Base-by-base conservation (phyloP, 1,284 basidiomycete species). In the Trametes polyzona region DNA sequence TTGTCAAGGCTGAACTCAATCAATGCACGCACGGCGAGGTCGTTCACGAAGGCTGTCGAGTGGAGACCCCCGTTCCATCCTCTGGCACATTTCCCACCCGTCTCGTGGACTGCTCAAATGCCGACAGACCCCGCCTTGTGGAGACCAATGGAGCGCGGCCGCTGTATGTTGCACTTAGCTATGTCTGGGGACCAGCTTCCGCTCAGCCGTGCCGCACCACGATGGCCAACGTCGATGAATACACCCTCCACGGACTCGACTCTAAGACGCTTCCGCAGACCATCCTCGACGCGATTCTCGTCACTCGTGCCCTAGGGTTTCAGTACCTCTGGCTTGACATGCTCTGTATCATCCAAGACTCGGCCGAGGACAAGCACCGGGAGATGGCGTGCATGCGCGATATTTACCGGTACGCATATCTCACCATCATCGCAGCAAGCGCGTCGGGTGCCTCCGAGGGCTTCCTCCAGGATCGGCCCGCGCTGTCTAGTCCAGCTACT, bases 161-260 rank as follows among this genome's bases (percentile, higher is more conserved):
- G n/a, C n/a, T n/a, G 2, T 60, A 60, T 17, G 29, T 44, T 2
- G 58, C 58, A 4, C 50, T 60, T 11, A 60, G 58, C 41, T 60
- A 60, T 26, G 58, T 60, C 5, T 60, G 54, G 58, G 58, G 58
- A n/a, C n/a, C n/a, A n/a, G n/a, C n/a, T n/a, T n/a, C n/a, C 29
- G 50, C 50, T 11, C 36, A 24, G 1, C 42, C 52, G 6, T 36
- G 55, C 30, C 43, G 29, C 12, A 54, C 52, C 2, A 42, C 43
- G 23, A 49, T 16, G 16, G 21, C 19, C 4, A 58, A 47, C 26
- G 2, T 46, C 7, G 14, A 14, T 14, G 12, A 48, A 11, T 59
- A 52, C 30, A 11, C 24, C 0, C n/a, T n/a, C n/a, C 6, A 6
- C 16, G 21, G 43, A 5, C 37, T 52, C 40, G 51, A 46, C 36